These are phyloP conservation scores for Mitragyna speciosa DNA, from an alignment of 257 asterid genomes.

Conservation along the genomic window DNA sequence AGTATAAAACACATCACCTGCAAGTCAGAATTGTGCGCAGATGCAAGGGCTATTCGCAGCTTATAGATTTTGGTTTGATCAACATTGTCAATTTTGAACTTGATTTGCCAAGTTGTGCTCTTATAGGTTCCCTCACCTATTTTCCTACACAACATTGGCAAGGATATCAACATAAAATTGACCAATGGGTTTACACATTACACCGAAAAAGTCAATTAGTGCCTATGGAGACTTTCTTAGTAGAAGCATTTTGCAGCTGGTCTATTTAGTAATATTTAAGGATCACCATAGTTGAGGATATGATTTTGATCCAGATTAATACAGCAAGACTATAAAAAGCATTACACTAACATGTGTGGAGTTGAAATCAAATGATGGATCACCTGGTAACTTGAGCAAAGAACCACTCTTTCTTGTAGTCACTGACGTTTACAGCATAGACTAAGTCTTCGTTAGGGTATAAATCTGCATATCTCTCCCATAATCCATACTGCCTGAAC, in stretches of 20 bases:
- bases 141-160: constrained; percentile 36
- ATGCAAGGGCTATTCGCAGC: constrained; percentile 67
- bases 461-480: constrained; percentile 73
- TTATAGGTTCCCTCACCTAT: constrained; percentile 46
- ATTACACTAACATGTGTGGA: not conserved
- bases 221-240: not conserved
- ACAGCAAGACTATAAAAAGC: too few relatives aligned
- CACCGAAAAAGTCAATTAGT: not conserved
- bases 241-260: too few relatives aligned
- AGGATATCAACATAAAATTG: not conserved
- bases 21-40: constrained; percentile 54
- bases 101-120: constrained; percentile 76
- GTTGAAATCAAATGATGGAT: not conserved
- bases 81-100: constrained; percentile 44
- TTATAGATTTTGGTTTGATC: constrained; percentile 46
- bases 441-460: constrained; percentile 67
- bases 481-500: constrained; percentile 86
- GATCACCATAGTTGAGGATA: not conserved
- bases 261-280: not conserved
- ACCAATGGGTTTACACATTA: not conserved
- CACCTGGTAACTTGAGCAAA: constrained; percentile 85
- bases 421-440: constrained; percentile 62
- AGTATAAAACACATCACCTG: constrained; percentile 40
- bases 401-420: constrained; percentile 72
- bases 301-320: too few relatives aligned